Percentiles rank a stretch among this genome's conserved stretches.
Conservation (phyloP, 2,329 filamentous ascomycete species). For the Trichoderma sp. region DNA sequence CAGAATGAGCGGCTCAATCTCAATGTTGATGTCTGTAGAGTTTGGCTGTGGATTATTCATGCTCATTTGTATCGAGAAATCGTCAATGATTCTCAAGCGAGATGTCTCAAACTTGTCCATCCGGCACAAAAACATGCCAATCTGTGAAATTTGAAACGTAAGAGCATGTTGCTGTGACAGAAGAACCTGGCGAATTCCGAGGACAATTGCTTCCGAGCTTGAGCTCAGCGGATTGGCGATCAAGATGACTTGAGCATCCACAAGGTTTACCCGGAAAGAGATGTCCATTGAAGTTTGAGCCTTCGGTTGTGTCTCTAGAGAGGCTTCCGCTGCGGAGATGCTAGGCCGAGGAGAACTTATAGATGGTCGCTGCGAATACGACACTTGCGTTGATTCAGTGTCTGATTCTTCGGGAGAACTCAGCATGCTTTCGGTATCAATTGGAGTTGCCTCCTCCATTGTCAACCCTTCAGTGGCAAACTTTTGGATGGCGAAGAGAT, state of each 20-base stretch:
- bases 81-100: slow-evolving; percentile 86
- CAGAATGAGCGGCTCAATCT: slow-evolving; percentile 87
- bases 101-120: slow-evolving; percentile 97
- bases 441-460: slow-evolving; percentile 52
- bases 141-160: slow-evolving; percentile 87
- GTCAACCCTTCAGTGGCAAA: slow-evolving; percentile 74
- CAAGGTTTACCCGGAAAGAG: slow-evolving; percentile 87
- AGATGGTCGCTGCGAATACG: slow-evolving; percentile 30
- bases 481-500: slow-evolving; percentile 82
- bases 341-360: slow-evolving; percentile 29
- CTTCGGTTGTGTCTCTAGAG: slow-evolving; percentile 20
- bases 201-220: slow-evolving; percentile 91
- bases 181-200: slow-evolving; percentile 89
- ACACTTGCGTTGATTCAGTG: slow-evolving; percentile 53
- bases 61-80: slow-evolving; percentile 88
- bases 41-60: slow-evolving; percentile 68
- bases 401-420: slow-evolving; percentile 61
- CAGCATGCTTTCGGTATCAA: slow-evolving; percentile 51
- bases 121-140: slow-evolving; percentile 97
- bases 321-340: slow-evolving; percentile 21
- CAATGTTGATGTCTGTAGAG: slow-evolving; percentile 75
- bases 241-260: slow-evolving; percentile 93
- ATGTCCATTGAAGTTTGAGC: slow-evolving; percentile 58
- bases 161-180: slow-evolving; percentile 91
- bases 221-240: slow-evolving; percentile 90